Percentiles rank a stretch among this genome's conserved stretches.
Conservation (phyloP, 148 eudicot genomes). For the Nyssa sinensis region DNA sequence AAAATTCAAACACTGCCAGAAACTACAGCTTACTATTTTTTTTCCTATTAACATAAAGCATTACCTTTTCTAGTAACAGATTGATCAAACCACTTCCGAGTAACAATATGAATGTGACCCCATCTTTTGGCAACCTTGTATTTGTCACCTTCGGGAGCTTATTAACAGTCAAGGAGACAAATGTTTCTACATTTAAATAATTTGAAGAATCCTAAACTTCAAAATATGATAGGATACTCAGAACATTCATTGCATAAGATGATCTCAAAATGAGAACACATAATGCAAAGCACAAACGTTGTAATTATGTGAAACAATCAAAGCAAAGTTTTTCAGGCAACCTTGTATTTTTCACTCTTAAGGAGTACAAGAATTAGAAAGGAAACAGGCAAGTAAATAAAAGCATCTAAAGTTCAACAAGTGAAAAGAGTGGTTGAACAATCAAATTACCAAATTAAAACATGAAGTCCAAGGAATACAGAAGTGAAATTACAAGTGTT, state of each 20-base stretch:
- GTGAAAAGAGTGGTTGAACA: neutral
- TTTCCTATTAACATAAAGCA: constrained; percentile 9
- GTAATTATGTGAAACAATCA: neutral
- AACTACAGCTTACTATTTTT: neutral
- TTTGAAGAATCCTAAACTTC: neutral
- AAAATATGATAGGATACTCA: neutral
- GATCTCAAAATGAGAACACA: neutral
- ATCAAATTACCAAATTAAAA: neutral
- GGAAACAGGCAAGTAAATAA: neutral
- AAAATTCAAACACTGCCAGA: neutral
- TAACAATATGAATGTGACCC: constrained; percentile 71
- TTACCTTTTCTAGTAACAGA: constrained; percentile 88
- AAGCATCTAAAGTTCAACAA: neutral
- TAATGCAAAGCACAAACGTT: neutral
- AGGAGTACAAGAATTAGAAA: neutral
- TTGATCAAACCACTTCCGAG: constrained; percentile 86
- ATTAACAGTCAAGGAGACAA: constrained; percentile 60
- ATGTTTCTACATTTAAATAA: neutral
- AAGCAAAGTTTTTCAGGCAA: neutral
- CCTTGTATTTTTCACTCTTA: neutral
- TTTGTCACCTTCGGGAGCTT: constrained; percentile 98
- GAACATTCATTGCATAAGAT: neutral
- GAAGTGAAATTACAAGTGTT: neutral
- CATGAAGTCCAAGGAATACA: neutral
- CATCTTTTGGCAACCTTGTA: constrained; percentile 87